phyloP scores from a whole-genome alignment of 768 basidiomycete species.

The Boletus rubescentipes region DNA sequence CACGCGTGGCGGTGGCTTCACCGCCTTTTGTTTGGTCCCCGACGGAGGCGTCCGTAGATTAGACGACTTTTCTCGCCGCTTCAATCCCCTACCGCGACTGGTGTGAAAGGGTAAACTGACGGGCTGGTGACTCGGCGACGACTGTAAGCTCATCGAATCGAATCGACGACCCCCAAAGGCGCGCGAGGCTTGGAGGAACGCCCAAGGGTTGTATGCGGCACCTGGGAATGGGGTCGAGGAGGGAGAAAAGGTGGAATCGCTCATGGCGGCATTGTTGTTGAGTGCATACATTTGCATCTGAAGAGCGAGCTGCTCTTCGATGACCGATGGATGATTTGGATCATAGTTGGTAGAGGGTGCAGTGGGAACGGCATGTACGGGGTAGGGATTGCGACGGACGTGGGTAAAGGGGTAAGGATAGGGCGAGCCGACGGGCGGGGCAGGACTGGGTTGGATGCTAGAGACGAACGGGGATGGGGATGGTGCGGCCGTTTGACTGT shows the following conservation, averaged over 20 bases:
- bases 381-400: conserved; percentile 54
- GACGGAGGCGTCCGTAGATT: conserved; percentile 32
- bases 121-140: conserved; percentile 34
- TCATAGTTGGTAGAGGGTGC: conserved; percentile 42
- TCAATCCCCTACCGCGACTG: conserved; percentile 44
- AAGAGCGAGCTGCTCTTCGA: conserved; percentile 68
- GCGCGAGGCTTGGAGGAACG: conserved; percentile 59
- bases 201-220: conserved; percentile 67
- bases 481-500: conserved; percentile 70
- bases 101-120: conserved; percentile 48
- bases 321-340: conserved; percentile 45
- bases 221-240: conserved; percentile 71
- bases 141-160: conserved; percentile 57
- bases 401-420: conserved; percentile 79
- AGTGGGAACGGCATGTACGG: conserved; percentile 39
- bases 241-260: conserved; percentile 77
- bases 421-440: conserved; percentile 66
- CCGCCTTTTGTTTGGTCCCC: conserved; percentile 26
- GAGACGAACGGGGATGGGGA: conserved; percentile 68
- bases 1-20: conserved; percentile 73
- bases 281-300: conserved; percentile 81
- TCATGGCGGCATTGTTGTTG: conserved; percentile 59
- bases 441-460: conserved; percentile 51
- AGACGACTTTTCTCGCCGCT: conserved; percentile 42
- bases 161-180: conserved; percentile 46